Base-by-base conservation (phyloP, 208 protist species). In the Trypanosoma vivax region DNA sequence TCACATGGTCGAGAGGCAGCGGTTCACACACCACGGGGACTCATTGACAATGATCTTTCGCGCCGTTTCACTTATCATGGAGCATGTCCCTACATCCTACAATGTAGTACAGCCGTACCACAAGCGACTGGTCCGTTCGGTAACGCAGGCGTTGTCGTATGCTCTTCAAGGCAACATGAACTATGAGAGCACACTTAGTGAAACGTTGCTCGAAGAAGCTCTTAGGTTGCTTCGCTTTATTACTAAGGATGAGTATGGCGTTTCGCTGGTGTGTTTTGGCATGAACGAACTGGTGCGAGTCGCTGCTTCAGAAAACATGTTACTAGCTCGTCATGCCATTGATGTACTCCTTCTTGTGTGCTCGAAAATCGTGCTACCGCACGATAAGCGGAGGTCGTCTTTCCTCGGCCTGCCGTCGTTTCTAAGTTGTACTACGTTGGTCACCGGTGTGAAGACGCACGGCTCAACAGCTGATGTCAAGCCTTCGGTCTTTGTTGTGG, bases 141-240 rank as follows among this genome's bases (percentile, higher is more conserved):
- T 71, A 23, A 85, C 67, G 40, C 50, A 61, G 37, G 64, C 65
- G 0, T 69, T 90, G 23, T 73, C 88, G 42, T 50, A 50, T 16
- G 73, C 77, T n/a, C 55, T 89, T 38, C 68, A 60, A 38, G 51
- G 37, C 9, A 68, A 83, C 50, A 89, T 81, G 80, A 48, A 38
- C 27, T 87, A 76, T 42, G 51, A 18, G 9, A 71, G 76, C 27
- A 65, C 52, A 19, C 72, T 82, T 65, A 75, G 61, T 40, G 52
- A 50, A 27, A 68, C 68, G 24, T 65, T 94, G 30, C 45, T 83
- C 1, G 83, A 94, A 55, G 87, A 94, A 53, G 77, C 76, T 10
- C 56, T 91, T 40, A 73, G 83, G 13, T 64, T 80, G n/a, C 85
- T 87, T 69, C 77, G 76, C 5, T 94, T 94, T 50, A 60, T 91